Evolutionary conservation across 2,329 filamentous ascomycete species (phyloP).

Genomic region (Alternaria arborescens): DNA sequence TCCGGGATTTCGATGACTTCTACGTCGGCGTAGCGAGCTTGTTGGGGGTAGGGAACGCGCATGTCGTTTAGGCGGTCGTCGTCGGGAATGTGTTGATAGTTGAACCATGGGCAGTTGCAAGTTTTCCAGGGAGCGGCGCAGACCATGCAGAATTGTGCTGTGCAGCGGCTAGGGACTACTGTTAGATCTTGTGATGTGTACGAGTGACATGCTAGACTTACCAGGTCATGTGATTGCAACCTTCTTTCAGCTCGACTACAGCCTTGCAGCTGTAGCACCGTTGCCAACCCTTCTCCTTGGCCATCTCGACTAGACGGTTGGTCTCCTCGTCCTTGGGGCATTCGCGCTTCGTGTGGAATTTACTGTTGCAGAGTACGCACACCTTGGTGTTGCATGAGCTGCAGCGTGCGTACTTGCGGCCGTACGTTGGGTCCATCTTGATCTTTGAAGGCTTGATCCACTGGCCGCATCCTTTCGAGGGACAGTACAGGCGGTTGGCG

Average conservation of each 20-base stretch:
- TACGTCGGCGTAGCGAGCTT: constrained; percentile 30
- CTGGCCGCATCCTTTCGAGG: constrained; percentile 74
- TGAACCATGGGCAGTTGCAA: constrained; percentile 85
- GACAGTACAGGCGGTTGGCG: constrained; percentile 80
- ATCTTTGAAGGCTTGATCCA: constrained; percentile 81
- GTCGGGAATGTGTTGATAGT: constrained; percentile 62
- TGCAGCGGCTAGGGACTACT: constrained; percentile 68
- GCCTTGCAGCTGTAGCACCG: constrained; percentile 77
- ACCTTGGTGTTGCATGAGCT: constrained; percentile 75
- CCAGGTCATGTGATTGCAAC: constrained; percentile 91
- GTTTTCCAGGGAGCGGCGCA: constrained; percentile 84
- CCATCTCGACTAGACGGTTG: constrained; percentile 68
- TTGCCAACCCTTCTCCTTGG: constrained; percentile 75
- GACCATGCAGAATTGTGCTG: constrained; percentile 85
- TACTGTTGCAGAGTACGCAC: constrained; percentile 76
- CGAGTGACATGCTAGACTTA: constrained; percentile 53
- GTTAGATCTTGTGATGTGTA: constrained; percentile 24
- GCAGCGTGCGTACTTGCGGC: constrained; percentile 74
- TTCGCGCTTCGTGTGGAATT: constrained; percentile 72
- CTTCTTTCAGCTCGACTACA: constrained; percentile 81
- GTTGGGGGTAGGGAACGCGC: constrained; percentile 42
- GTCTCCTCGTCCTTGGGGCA: constrained; percentile 78
- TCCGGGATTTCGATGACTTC: constrained; percentile 45
- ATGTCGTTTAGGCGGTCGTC: constrained; percentile 60
- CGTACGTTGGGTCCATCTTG: constrained; percentile 58